Evolutionary conservation across 176 grass and related monocot species (phyloP), one percentile per base, ranked within the genome.

Genomic region (Hordeum marinum): DNA sequence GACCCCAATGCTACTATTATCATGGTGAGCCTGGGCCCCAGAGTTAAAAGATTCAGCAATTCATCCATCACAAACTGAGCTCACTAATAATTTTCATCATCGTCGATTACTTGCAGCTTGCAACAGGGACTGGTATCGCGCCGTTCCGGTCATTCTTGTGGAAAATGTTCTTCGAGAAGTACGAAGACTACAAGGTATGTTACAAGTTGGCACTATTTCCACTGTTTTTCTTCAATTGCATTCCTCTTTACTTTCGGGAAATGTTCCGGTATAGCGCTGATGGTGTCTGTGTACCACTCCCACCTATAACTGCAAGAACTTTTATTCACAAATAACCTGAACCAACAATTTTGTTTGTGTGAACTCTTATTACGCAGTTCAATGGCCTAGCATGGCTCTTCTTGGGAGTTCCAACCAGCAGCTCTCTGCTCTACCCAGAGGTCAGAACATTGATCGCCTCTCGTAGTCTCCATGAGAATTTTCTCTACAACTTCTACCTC

Each of bases 81-180:
- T 4, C 12, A 17, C 1, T 58, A 40, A 18, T 45, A 39, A 9
- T 62, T 61, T 54, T 63, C 2, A 82, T 21, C 8, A 10, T 29
- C 13, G 26, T 79, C 40, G 0, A 57, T 52, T 84, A 4, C 40
- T 66, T 80, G 72, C 89, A 98, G 96, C 96, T 98, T 40, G 96
- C 85, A 0, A 98, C 96, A 2, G 96, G 96, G 80, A 98, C 96
- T 12, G 96, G 96, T 52, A 94, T 98, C 57, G 96, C 96, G 12
- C 96, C 96, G 0, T 98, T 98, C 81, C 87, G 96, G 18, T 62
- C 96, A 15, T 98, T 94, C 84, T 63, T 95, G 83, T 98, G 93
- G 96, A 98, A 98, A 29, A 98, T 98, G 96, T 98, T 98, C 90
- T 98, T 95, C 3, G 96, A 98, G 88, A 89, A 98, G 84, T 74